Conservation (phyloP, 345 rosid genomes). For the Camelina hispida region DNA sequence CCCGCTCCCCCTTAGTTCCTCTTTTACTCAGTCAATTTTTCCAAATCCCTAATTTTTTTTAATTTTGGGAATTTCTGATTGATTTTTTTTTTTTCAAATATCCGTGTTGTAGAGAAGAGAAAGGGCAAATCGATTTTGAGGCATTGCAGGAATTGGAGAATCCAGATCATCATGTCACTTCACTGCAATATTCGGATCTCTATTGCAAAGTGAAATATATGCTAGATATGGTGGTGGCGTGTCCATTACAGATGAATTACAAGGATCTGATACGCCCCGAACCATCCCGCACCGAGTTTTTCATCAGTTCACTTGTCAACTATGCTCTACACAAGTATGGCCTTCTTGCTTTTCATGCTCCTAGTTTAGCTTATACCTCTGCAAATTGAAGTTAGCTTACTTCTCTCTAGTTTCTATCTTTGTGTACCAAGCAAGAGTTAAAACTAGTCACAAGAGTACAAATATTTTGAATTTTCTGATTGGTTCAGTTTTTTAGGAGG, state of each 20-base stretch:
- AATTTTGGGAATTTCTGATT: not conserved
- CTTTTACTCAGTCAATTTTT: too few relatives aligned
- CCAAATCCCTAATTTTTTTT: too few relatives aligned
- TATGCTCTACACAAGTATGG: constrained; percentile 79
- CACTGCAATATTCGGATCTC: constrained; percentile 54
- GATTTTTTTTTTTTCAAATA: not conserved
- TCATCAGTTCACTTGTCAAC: constrained; percentile 79
- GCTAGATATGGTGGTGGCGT: constrained; percentile 47
- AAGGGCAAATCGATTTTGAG: constrained; percentile 73
- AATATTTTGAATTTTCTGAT: too few relatives aligned
- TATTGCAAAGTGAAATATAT: constrained; percentile 56
- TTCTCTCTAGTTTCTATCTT: too few relatives aligned
- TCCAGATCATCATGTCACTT: constrained; percentile 71
- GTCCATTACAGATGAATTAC: constrained; percentile 62
- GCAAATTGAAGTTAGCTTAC: too few relatives aligned
- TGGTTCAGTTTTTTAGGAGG: too few relatives aligned
- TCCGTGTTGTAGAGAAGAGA: constrained; percentile 61
- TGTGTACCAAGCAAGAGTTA: too few relatives aligned
- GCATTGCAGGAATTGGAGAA: constrained; percentile 87
- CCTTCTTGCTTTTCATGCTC: not conserved
- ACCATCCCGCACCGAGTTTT: constrained; percentile 64
- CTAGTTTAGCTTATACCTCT: too few relatives aligned
- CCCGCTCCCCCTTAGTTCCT: not conserved
- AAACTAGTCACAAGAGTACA: not conserved
- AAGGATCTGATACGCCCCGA: constrained; percentile 76